A percentile compares a stretch with the other conserved stretches of the same genome.
These are phyloP conservation scores for Puccinia coronata DNA, from an alignment of 1,284 basidiomycete species.

Conservation along the genomic window DNA sequence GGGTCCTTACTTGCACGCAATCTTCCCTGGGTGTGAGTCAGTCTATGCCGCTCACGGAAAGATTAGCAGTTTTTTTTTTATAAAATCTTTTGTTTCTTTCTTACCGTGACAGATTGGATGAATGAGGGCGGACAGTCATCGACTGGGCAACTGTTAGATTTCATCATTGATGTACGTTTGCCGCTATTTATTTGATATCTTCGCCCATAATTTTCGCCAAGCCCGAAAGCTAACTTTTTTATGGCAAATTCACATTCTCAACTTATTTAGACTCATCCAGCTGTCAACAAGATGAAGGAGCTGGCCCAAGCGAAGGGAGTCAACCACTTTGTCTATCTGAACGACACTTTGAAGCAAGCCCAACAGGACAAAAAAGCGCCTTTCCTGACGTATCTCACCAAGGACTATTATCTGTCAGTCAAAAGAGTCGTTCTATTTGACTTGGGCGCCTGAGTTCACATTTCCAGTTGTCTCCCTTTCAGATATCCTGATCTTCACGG, in stretches of 20 bases:
- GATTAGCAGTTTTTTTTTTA: background rate
- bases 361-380: slow-evolving; percentile 49
- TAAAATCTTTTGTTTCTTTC: background rate
- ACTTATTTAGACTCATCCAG: slow-evolving; percentile 57
- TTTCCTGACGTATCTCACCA: slow-evolving; percentile 55
- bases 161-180: slow-evolving; percentile 38
- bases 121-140: slow-evolving; percentile 98
- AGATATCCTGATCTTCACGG: slow-evolving; percentile 63
- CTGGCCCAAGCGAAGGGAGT: slow-evolving; percentile 52
- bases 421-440: slow-evolving; percentile 51
- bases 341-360: slow-evolving; percentile 54
- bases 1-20: slow-evolving; percentile 89
- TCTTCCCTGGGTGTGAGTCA: slow-evolving; percentile 74
- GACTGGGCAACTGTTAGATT: slow-evolving; percentile 72
- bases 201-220: background rate
- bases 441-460: slow-evolving; percentile 24
- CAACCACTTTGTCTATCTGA: slow-evolving; percentile 54
- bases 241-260: slow-evolving; percentile 51
- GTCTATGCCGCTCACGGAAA: background rate
- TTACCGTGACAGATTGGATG: slow-evolving; percentile 72
- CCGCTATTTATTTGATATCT: background rate
- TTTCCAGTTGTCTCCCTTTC: too few species aligned
- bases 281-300: slow-evolving; percentile 53
- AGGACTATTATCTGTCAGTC: slow-evolving; percentile 57
- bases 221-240: background rate